Conservation (phyloP, 331 rosid genomes). For the Pyrus hybrid region DNA sequence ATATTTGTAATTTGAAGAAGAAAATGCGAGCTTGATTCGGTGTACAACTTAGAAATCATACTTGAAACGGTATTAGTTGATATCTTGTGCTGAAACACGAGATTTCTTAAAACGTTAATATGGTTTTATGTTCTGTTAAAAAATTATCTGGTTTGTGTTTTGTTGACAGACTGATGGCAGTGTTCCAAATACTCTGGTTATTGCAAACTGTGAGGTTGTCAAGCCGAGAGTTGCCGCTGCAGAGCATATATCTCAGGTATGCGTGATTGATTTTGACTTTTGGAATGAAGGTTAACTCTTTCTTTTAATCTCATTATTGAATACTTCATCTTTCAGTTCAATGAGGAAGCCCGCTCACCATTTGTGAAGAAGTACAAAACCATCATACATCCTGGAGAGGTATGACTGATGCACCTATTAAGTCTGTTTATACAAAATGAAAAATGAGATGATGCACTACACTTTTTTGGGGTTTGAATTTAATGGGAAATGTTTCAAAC, state of each 20-base stretch:
- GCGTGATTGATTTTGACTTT: background rate
- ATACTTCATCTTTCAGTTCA: constrained; percentile 55
- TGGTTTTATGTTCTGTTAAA: background rate
- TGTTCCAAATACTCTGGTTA: constrained; percentile 95
- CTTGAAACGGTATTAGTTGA: background rate
- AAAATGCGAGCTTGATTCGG: background rate
- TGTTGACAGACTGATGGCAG: constrained; percentile 84
- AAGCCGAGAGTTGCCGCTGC: constrained; percentile 99
- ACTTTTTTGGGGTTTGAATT: background rate
- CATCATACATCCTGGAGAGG: constrained; percentile 99
- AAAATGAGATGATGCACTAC: background rate
- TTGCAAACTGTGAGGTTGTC: constrained; percentile 96
- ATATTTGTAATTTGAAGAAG: background rate
- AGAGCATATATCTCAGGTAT: constrained; percentile 93
- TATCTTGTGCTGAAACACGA: background rate
- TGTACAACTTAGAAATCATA: background rate
- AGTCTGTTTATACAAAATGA: background rate
- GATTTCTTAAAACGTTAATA: background rate
- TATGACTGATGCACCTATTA: constrained; percentile 13
- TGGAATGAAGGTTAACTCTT: background rate
- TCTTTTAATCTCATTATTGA: background rate
- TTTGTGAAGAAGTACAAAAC: constrained; percentile 99
- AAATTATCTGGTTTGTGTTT: background rate
- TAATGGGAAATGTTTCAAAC: background rate
- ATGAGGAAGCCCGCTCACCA: constrained; percentile 98